phyloP scores from a whole-genome alignment of 108 stramenopile genomes.

The Discostella stelligeroides region DNA sequence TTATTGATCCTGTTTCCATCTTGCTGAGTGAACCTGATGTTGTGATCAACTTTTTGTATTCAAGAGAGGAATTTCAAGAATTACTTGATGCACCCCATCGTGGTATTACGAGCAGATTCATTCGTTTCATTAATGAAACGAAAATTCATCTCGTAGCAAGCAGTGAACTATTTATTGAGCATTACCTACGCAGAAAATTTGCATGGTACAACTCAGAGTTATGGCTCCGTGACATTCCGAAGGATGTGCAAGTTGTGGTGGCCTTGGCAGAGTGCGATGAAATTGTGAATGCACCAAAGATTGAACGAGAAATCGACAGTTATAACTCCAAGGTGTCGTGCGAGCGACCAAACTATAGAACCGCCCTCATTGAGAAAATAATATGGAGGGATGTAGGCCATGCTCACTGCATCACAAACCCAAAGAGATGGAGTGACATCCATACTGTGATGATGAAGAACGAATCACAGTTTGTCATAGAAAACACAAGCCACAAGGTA shows the following conservation, averaged over 20 bases:
- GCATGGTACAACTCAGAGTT: conserved; percentile 90
- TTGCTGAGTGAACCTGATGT: conserved; percentile 84
- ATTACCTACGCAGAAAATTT: conserved; percentile 85
- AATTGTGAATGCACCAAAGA: conserved; percentile 68
- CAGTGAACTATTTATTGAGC: conserved; percentile 78
- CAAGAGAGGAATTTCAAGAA: conserved; percentile 30
- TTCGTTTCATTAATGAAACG: conserved; percentile 47
- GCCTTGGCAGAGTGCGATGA: conserved; percentile 73
- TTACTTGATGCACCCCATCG: conserved; percentile 5
- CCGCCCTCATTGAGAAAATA: conserved; percentile 24
- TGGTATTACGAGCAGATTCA: conserved; percentile 10
- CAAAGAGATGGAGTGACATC: conserved; percentile 45
- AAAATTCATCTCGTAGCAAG: conserved; percentile 62
- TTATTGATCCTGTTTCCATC: conserved; percentile 88
- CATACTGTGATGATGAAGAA: conserved; percentile 23
- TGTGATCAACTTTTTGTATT: conserved; percentile 82
- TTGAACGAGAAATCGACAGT: conserved; percentile 50
- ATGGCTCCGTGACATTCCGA: conserved; percentile 81
- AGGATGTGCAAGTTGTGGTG: conserved; percentile 57
- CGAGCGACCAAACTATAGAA: neutral
- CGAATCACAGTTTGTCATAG: neutral
- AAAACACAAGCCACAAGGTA: neutral
- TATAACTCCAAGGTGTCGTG: conserved; percentile 13
- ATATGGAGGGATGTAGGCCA: conserved; percentile 53
- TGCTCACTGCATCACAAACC: conserved; percentile 39